These are phyloP conservation scores for Sparassis latifolia DNA, from an alignment of 1,284 basidiomycete species.

Conservation along the genomic window DNA sequence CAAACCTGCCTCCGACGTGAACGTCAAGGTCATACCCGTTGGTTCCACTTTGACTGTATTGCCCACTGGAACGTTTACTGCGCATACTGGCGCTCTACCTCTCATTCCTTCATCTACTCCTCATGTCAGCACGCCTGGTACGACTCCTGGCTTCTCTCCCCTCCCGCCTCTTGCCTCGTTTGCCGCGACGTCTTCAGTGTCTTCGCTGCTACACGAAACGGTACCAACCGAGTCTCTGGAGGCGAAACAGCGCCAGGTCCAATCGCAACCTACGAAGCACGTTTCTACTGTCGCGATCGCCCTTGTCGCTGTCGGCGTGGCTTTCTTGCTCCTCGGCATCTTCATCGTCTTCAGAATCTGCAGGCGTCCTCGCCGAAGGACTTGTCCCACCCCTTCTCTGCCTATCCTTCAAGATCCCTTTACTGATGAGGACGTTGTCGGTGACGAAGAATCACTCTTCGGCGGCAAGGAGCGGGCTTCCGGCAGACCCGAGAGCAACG, in stretches of 20 bases:
- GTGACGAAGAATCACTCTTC: constrained; percentile 59
- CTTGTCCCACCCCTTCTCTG: constrained; percentile 58
- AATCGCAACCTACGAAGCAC: constrained; percentile 24
- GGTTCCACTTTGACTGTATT: constrained; percentile 46
- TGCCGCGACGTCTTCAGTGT: constrained; percentile 5
- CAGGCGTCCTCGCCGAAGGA: constrained; percentile 40
- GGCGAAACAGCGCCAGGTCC: constrained; percentile 10
- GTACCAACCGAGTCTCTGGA: constrained; percentile 6
- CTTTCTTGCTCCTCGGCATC: constrained; percentile 48
- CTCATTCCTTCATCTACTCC: constrained; percentile 12
- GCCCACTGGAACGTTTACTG: constrained; percentile 10
- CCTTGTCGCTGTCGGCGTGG: constrained; percentile 48
- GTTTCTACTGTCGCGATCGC: constrained; percentile 44
- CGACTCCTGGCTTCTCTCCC: constrained; percentile 19
- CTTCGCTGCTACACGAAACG: constrained; percentile 2
- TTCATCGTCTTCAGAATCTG: constrained; percentile 43
- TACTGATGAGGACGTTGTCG: constrained; percentile 32
- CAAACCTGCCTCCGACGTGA: constrained; percentile 18
- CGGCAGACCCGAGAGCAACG: constrained; percentile 31
- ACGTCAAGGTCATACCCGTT: constrained; percentile 43
- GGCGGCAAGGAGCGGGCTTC: constrained; percentile 66
- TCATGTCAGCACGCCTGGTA: constrained; percentile 6
- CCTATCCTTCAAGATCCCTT: constrained; percentile 56
- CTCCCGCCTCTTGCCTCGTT: constrained; percentile 16
- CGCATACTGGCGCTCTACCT: constrained; percentile 23